phyloP scores from a whole-genome alignment of 2,329 filamentous ascomycete genomes.

The Metarhizium guizhouense region DNA sequence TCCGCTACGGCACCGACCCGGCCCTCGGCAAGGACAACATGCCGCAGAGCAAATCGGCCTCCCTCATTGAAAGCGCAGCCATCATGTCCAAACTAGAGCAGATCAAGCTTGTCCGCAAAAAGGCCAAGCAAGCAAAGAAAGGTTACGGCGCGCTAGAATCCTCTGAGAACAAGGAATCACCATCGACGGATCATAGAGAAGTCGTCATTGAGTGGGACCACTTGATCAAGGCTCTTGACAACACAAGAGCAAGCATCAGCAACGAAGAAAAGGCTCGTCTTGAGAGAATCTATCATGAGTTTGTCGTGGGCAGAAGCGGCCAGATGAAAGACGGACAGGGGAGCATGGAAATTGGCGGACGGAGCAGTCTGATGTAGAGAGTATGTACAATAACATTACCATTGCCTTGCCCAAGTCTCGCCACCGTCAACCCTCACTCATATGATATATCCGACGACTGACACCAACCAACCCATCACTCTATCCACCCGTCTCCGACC shows the following conservation, averaged over 20 bases:
- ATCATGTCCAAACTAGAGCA: conserved; percentile 76
- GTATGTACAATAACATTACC: neutral
- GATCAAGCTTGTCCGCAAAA: conserved; percentile 61
- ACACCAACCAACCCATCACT: neutral
- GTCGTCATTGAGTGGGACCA: conserved; percentile 82
- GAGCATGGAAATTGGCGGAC: conserved; percentile 81
- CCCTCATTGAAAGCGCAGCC: conserved; percentile 65
- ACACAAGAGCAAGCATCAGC: conserved; percentile 76
- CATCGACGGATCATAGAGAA: conserved; percentile 42
- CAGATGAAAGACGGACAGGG: conserved; percentile 94
- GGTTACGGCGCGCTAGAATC: conserved; percentile 12
- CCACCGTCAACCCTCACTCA: no score
- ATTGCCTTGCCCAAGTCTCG: no score
- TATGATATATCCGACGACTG: no score
- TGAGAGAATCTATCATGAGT: conserved; percentile 79
- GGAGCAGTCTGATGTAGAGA: conserved; percentile 84
- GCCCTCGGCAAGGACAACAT: conserved; percentile 29
- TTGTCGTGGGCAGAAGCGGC: conserved; percentile 84
- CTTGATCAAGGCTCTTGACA: conserved; percentile 65
- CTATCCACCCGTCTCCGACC: neutral
- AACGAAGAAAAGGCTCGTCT: conserved; percentile 66
- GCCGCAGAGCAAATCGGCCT: conserved; percentile 41
- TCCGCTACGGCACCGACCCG: conserved; percentile 64
- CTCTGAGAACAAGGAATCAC: conserved; percentile 8
- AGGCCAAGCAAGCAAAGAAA: conserved; percentile 24